phyloP scores from a whole-genome alignment of 2,329 filamentous ascomycete genomes.

The Ascochyta rabiei region DNA sequence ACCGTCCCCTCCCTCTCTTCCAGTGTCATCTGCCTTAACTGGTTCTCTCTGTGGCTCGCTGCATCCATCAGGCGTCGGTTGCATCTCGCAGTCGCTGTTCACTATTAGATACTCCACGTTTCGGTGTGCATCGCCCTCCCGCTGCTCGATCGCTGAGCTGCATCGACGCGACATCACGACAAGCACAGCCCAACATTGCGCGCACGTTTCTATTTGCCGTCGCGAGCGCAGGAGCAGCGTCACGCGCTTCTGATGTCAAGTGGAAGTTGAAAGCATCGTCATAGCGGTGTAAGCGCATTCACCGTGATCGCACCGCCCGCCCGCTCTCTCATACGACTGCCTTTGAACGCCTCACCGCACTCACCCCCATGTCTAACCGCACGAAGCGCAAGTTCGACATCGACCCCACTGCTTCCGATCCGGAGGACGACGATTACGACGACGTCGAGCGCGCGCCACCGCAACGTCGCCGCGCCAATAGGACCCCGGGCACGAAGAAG shows the following conservation, averaged over 20 bases:
- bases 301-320: constrained; percentile 9
- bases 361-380: constrained; percentile 44
- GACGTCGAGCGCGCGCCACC: constrained; percentile 37
- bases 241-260: constrained; percentile 34
- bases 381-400: constrained; percentile 50
- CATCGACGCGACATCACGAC: constrained; percentile 31
- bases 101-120: constrained; percentile 1
- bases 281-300: constrained; percentile 34
- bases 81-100: constrained; percentile 17
- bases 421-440: constrained; percentile 49
- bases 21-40: constrained; percentile 23
- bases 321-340: constrained; percentile 27
- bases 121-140: constrained; percentile 25
- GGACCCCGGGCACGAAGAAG: constrained; percentile 37
- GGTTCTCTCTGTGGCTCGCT: constrained; percentile 16
- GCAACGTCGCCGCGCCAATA: constrained; percentile 36
- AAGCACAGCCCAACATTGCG: constrained; percentile 28
- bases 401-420: constrained; percentile 49
- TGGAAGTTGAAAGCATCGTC: constrained; percentile 16
- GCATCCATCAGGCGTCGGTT: constrained; percentile 18
- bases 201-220: constrained; percentile 20
- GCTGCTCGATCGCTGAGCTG: constrained; percentile 21
- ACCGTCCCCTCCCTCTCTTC: constrained; percentile 20
- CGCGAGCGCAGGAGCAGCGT: constrained; percentile 29
- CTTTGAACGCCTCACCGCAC: constrained; percentile 29